Evolutionary conservation across 1,139 yeast species (phyloP).

Genomic region (Candida tropicalis): DNA sequence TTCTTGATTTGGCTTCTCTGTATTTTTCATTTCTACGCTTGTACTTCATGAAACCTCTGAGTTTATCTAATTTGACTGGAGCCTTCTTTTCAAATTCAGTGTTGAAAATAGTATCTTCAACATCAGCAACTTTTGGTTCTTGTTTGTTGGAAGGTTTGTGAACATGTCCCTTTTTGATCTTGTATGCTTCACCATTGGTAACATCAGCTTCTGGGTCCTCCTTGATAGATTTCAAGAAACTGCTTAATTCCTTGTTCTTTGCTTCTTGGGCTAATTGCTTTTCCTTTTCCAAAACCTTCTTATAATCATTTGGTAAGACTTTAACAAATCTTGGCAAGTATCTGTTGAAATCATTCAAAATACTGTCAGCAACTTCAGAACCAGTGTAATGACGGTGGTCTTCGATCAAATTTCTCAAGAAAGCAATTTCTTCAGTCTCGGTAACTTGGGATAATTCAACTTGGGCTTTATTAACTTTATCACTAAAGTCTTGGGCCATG

Average conservation of each 20-base stretch:
- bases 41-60: conserved; percentile 92
- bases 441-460: conserved; percentile 77
- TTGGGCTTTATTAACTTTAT: conserved; percentile 78
- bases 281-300: conserved; percentile 83
- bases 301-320: conserved; percentile 91
- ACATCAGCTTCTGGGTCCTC: conserved; percentile 85
- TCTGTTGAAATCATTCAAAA: conserved; percentile 85
- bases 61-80: conserved; percentile 71
- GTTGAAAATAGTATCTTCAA: conserved; percentile 86
- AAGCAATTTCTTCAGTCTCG: conserved; percentile 93
- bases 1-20: conserved; percentile 74
- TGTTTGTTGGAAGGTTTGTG: conserved; percentile 38
- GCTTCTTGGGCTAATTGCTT: conserved; percentile 68
- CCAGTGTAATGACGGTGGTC: conserved; percentile 95
- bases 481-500: conserved; percentile 88
- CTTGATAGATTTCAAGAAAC: conserved; percentile 65
- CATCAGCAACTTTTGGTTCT: conserved; percentile 87
- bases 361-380: conserved; percentile 84
- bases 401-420: conserved; percentile 89
- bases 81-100: conserved; percentile 64
- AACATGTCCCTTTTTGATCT: conserved; percentile 50
- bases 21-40: conserved; percentile 86
- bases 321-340: conserved; percentile 88
- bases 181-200: conserved; percentile 80
- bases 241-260: conserved; percentile 59